Evolutionary conservation across 2,329 filamentous ascomycete genomes (phyloP), one percentile per base, ranked within the genome.

Genomic region (Coleophoma eucalyptorum): DNA sequence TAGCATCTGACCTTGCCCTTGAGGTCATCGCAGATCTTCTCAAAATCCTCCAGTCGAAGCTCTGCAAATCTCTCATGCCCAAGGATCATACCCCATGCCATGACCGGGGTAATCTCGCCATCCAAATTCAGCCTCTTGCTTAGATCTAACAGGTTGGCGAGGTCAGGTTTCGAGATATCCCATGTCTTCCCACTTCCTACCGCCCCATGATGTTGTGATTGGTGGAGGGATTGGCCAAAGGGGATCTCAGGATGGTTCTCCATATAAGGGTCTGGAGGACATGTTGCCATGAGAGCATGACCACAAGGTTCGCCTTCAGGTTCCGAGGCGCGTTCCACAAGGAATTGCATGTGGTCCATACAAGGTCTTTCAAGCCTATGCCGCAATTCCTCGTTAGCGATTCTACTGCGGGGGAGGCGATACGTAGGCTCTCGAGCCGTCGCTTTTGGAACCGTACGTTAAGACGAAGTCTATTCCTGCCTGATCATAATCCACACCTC

Each of bases 281-380:
- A 96, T 15, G 88, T 89, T 15, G 90, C 89, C 93, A 97, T 97
- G 58, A 97, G 76, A 4, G 90, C 92, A 68, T 99, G 94, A 38
- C 93, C 94, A 57, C 89, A 93, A 40, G 89, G 77, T 52, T 87
- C 82, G 58, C 79, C 79, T 56, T 87, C 86, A 48, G 79, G 74
- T 50, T 83, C 75, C 59, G 66, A 71, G 49, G 75, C 71, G 60
- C 77, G 72, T 62, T 83, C 84, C 59, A 92, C 75, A 54, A 96
- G 77, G 71, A 86, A 89, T 60, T 90, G 89, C 72, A 93, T 80
- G 70, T 96, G 91, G 61, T 91, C 84, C 81, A 96, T 95, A 76
- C 94, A 97, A 48, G 92, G 90, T 67, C 87, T 88, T 75, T 97
- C 92, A 69, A 96, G 87, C 89, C 87, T 78, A 79, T 52, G 57